Evolutionary conservation across 306 rosid species (phyloP).

Genomic region (barrel medic (Medicago truncatula)): DNA sequence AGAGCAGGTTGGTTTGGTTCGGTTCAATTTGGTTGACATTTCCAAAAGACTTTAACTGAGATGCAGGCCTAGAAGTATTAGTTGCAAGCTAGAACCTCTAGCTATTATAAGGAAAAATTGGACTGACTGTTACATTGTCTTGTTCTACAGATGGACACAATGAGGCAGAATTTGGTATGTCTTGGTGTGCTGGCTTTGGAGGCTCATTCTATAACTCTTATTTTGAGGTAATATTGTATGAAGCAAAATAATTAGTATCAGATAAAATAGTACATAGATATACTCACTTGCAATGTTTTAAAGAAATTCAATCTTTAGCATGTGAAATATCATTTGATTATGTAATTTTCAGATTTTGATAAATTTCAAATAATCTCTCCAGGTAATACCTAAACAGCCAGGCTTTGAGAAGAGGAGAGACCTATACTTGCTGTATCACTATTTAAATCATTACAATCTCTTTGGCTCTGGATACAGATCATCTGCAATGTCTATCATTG

Average conservation of each 20-base stretch:
- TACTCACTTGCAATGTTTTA: no score
- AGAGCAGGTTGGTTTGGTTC: no score
- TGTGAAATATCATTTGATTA: conserved; percentile 25
- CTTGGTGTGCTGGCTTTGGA: conserved; percentile 98
- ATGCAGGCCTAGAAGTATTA: no score
- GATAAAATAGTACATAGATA: no score
- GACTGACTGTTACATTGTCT: background rate
- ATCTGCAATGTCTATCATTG: conserved; percentile 86
- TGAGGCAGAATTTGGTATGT: conserved; percentile 97
- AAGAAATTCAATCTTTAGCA: background rate
- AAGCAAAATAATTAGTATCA: no score
- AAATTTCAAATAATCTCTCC: conserved; percentile 33
- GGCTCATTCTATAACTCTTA: conserved; percentile 83
- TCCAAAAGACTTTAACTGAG: no score
- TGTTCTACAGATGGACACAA: conserved; percentile 77
- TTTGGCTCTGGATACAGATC: conserved; percentile 92
- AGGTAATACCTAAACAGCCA: conserved; percentile 92
- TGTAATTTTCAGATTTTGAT: conserved; percentile 29
- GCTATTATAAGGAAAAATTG: no score
- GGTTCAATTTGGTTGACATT: no score
- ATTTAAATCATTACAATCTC: conserved; percentile 92
- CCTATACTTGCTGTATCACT: conserved; percentile 87
- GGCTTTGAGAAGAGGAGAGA: conserved; percentile 90
- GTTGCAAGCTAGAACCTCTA: no score
- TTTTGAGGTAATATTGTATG: conserved; percentile 65